Conservation (phyloP, 768 basidiomycete species). For the Hortiboletus flavorubellus region DNA sequence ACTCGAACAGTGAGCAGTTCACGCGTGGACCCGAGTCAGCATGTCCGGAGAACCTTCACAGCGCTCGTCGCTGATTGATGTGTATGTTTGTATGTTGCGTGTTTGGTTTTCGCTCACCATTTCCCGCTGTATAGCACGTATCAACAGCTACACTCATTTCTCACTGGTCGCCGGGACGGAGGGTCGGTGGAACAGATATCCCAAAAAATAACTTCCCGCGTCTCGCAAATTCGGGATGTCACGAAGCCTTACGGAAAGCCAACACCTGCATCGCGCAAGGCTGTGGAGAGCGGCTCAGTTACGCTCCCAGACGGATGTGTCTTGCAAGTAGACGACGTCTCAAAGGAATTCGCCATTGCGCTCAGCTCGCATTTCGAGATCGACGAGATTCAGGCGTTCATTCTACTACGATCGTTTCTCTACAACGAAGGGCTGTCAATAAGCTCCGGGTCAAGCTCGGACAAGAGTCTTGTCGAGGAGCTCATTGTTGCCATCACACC, state of each 20-base stretch:
- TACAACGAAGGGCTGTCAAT: conserved; percentile 72
- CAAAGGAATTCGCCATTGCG: conserved; percentile 66
- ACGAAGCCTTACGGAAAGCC: conserved; percentile 68
- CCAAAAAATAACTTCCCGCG: conserved; percentile 56
- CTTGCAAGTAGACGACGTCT: conserved; percentile 60
- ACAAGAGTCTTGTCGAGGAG: conserved; percentile 33
- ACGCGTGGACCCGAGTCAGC: conserved; percentile 7
- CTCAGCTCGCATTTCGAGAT: conserved; percentile 73
- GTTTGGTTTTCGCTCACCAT: background rate
- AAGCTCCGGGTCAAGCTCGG: conserved; percentile 42
- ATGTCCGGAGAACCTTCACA: conserved; percentile 49
- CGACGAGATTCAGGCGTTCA: conserved; percentile 76
- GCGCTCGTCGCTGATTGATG: conserved; percentile 69
- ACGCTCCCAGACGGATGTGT: conserved; percentile 63
- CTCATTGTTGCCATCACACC: conserved; percentile 66
- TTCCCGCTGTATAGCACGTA: conserved; percentile 47
- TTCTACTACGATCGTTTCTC: conserved; percentile 72
- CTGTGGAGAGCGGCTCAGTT: conserved; percentile 64
- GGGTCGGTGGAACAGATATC: conserved; percentile 55
- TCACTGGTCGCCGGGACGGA: conserved; percentile 59
- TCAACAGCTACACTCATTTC: conserved; percentile 55
- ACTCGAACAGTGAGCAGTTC: conserved; percentile 2
- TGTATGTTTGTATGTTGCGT: conserved; percentile 36
- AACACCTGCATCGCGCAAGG: conserved; percentile 60
- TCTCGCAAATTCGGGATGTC: conserved; percentile 53